These are phyloP conservation scores for Trichoderma erinaceum DNA, from an alignment of 495 filamentous ascomycete genomes.

Conservation along the genomic window DNA sequence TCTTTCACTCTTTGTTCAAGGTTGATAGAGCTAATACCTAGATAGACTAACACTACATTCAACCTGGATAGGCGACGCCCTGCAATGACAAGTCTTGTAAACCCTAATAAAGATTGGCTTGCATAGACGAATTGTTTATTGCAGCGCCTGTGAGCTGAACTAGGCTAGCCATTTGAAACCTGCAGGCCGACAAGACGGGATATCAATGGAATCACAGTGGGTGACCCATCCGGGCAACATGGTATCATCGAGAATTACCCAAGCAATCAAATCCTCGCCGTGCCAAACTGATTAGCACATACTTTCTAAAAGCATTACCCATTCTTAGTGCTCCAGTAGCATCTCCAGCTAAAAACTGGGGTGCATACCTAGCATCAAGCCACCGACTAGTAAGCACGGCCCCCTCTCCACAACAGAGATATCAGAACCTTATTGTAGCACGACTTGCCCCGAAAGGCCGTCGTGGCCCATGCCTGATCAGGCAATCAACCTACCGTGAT, in stretches of 20 bases:
- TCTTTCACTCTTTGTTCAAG: too few species aligned
- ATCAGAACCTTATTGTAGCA: neutral
- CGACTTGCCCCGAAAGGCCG: neutral
- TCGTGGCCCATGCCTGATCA: neutral
- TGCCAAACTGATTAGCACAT: neutral
- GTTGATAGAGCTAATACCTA: too few species aligned
- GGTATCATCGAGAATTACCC: neutral
- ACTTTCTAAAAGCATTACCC: neutral
- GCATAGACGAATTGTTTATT: too few species aligned
- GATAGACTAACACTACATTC: too few species aligned
- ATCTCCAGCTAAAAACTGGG: slow-evolving; percentile 2
- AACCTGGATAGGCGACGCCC: too few species aligned
- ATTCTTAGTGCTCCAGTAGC: neutral
- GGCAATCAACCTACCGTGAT: neutral
- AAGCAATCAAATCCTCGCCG: neutral
- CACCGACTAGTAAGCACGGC: neutral
- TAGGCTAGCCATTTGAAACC: too few species aligned
- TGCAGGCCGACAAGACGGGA: too few species aligned
- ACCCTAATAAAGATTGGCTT: too few species aligned
- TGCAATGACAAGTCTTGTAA: too few species aligned
- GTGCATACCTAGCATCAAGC: neutral
- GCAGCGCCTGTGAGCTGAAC: too few species aligned
- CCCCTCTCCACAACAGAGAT: neutral
- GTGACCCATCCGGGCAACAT: too few species aligned
- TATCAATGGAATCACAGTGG: too few species aligned